A percentile compares a stretch with the other conserved stretches of the same genome.
Conservation (phyloP, 176 grass and related monocot species). For the Canna indica region DNA sequence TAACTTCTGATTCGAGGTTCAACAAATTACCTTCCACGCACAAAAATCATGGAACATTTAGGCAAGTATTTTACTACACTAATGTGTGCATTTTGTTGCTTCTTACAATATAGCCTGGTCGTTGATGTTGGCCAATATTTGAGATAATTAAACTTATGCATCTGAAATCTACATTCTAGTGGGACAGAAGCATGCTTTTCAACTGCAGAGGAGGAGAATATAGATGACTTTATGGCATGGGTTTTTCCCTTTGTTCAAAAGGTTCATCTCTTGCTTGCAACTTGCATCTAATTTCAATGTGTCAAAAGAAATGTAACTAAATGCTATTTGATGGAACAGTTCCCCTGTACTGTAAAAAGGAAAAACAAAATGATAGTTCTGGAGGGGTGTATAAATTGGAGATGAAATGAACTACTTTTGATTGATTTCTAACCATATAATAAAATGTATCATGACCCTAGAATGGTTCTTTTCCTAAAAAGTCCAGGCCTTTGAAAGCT, state of each 20-base stretch:
- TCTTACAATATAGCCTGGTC: neutral
- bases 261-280: slow-evolving; percentile 24
- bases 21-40: slow-evolving; percentile 40
- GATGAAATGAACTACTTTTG: neutral
- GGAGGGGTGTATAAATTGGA: neutral
- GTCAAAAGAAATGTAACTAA: neutral
- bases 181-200: slow-evolving; percentile 62
- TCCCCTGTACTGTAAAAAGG: neutral
- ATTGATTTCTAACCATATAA: neutral
- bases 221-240: slow-evolving; percentile 43
- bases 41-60: slow-evolving; percentile 52
- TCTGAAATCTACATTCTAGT: slow-evolving; percentile 28
- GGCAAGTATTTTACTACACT: slow-evolving; percentile 28
- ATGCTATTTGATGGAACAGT: neutral
- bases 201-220: slow-evolving; percentile 37
- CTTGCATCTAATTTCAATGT: neutral
- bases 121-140: slow-evolving; percentile 13
- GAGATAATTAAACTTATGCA: slow-evolving; percentile 2
- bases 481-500: neutral
- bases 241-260: slow-evolving; percentile 38
- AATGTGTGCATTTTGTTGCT: neutral
- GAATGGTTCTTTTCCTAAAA: neutral
- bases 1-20: slow-evolving; percentile 43
- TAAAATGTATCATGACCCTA: neutral
- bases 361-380: neutral